Evolutionary conservation across 2,329 filamentous ascomycete genomes (phyloP).

Genomic region (Colletotrichum cereale): DNA sequence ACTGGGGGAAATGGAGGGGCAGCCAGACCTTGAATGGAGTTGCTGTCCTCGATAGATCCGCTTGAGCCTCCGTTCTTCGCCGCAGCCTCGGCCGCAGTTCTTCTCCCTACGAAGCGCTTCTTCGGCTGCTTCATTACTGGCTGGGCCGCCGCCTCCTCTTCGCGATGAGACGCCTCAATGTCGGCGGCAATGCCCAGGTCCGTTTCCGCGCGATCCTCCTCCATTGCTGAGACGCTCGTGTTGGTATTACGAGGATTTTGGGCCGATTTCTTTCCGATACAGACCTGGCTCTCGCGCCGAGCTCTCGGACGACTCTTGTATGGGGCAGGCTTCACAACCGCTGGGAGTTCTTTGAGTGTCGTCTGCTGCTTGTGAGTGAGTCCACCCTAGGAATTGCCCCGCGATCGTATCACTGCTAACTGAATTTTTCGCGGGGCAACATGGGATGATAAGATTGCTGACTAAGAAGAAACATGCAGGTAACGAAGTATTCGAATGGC

Average conservation of each 20-base stretch:
- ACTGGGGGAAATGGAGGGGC: neutral
- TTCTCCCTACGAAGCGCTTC: constrained; percentile 90
- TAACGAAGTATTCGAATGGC: constrained; percentile 2
- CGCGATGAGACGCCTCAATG: constrained; percentile 64
- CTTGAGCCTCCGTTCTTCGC: constrained; percentile 55
- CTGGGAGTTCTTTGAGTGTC: neutral
- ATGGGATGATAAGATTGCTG: constrained; percentile 25
- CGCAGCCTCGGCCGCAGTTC: constrained; percentile 70
- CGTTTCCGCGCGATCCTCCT: constrained; percentile 78
- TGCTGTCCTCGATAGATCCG: constrained; percentile 66
- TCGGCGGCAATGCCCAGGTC: constrained; percentile 79
- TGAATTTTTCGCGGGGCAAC: constrained; percentile 39
- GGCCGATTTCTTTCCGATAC: neutral
- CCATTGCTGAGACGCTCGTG: constrained; percentile 64
- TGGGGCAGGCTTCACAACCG: neutral
- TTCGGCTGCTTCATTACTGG: constrained; percentile 78
- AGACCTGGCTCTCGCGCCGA: neutral
- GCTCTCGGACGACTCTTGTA: neutral
- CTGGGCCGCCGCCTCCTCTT: constrained; percentile 50
- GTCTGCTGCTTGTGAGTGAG: constrained; percentile 7
- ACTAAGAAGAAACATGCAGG: constrained; percentile 17
- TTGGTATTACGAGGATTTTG: neutral
- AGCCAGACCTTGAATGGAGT: constrained; percentile 66
- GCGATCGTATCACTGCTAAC: constrained; percentile 27
- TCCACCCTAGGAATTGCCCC: constrained; percentile 20